Conservation (phyloP, 2,329 filamentous ascomycete species). For the Fusarium musae region DNA sequence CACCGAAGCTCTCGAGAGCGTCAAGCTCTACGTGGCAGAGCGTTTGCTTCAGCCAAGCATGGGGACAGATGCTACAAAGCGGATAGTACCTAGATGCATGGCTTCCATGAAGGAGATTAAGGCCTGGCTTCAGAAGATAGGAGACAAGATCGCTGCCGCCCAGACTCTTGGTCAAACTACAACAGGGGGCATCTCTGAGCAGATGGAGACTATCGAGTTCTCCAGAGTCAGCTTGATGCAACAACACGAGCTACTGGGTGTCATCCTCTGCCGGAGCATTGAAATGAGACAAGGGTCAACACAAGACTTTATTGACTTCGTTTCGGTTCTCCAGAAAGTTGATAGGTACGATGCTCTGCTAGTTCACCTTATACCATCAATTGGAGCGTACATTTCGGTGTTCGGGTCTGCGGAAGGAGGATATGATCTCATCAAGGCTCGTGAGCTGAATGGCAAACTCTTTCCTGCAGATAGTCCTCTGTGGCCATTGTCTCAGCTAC, state of each 20-base stretch:
- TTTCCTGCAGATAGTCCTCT: slow-evolving; percentile 73
- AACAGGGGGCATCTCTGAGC: slow-evolving; percentile 63
- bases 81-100: slow-evolving; percentile 80
- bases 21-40: slow-evolving; percentile 51
- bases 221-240: slow-evolving; percentile 83
- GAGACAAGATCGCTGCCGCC: slow-evolving; percentile 79
- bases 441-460: slow-evolving; percentile 75
- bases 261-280: slow-evolving; percentile 82
- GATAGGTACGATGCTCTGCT: slow-evolving; percentile 80
- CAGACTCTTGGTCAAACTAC: slow-evolving; percentile 74
- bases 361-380: slow-evolving; percentile 84
- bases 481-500: slow-evolving; percentile 80
- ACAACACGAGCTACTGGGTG: slow-evolving; percentile 88
- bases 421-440: slow-evolving; percentile 73
- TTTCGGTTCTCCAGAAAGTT: slow-evolving; percentile 73
- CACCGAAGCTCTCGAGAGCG: slow-evolving; percentile 46
- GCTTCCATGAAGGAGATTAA: slow-evolving; percentile 80
- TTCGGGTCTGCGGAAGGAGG: slow-evolving; percentile 83
- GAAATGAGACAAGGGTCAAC: slow-evolving; percentile 77
- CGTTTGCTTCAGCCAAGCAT: slow-evolving; percentile 48
- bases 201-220: slow-evolving; percentile 81
- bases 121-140: slow-evolving; percentile 77
- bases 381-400: slow-evolving; percentile 79
- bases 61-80: slow-evolving; percentile 57
- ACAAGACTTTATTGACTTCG: slow-evolving; percentile 78